Evolutionary conservation across 371 early-diverging fungal species (phyloP), one percentile per base, ranked within the genome.

Genomic region (Rhizopus arrhizus): DNA sequence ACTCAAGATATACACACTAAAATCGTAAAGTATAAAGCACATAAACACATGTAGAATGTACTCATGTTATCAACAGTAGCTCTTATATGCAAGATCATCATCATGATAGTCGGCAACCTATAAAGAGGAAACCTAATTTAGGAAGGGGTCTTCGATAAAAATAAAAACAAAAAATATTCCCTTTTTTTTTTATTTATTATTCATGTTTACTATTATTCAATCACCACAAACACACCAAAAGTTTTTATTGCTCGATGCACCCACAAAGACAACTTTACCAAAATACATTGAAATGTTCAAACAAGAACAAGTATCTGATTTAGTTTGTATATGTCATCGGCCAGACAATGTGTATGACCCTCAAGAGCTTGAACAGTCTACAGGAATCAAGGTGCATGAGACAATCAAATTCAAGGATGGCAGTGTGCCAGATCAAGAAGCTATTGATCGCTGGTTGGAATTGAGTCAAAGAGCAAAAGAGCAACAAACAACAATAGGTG

Each of bases 221-320:
- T 64, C 72, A 35, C 72, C 70, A 16, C 45, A 60, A 32, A 65
- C 64, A 33, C 53, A 67, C 22, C 65, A 69, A 55, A 66, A 65
- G 42, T 86, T 86, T 68, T 68, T 90, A 47, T 78, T 90, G 56
- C 75, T 84, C 34, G 90, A 90, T 69, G 87, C 87, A 47, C 90
- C 90, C 0, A 73, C 80, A 5, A 59, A 70, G 46, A 68, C 73
- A 4, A 75, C 77, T 10, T 58, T 89, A 12, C 64, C 67, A 5
- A 68, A 66, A 3, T 83, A 83, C 61, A 57, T 83, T 45, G 70
- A 76, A 7, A 46, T 79, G 7, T 69, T 88, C 15, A 69, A 74
- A 29, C 68, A 77, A 33, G 68, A 85, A 62, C 70, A 79, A 43
- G 80, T 84, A 51, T 66, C 70, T 7, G 72, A 82, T 57, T 61